Evolutionary conservation across 441 rosid genomes (phyloP).

Genomic region (Euphorbia celastroides): DNA sequence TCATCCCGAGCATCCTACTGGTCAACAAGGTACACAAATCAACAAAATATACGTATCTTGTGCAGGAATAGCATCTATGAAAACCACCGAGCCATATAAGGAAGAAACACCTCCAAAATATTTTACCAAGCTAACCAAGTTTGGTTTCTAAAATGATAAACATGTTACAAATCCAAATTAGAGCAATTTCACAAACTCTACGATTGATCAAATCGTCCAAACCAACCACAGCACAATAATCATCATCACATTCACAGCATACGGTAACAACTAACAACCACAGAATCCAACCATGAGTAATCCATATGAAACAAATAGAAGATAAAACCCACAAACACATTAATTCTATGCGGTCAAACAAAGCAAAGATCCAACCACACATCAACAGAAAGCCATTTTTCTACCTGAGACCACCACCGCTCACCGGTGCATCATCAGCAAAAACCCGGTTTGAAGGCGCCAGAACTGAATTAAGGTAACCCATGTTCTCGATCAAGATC

Average conservation of each 20-base stretch:
- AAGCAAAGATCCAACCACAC: conserved; percentile 1
- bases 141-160: background rate
- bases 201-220: background rate
- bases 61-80: background rate
- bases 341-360: background rate
- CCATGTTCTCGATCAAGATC: conserved; percentile 39
- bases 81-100: conserved; percentile 1
- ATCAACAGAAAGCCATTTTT: background rate
- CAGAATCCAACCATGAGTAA: background rate
- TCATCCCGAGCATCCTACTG: background rate
- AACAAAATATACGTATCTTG: conserved; percentile 1
- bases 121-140: conserved; percentile 1
- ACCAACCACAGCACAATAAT: background rate
- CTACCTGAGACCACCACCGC: conserved; percentile 94
- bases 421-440: conserved; percentile 71
- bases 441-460: conserved; percentile 67
- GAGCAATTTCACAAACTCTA: background rate
- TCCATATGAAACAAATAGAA: background rate
- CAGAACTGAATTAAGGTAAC: conserved; percentile 72
- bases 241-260: background rate
- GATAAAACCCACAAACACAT: background rate
- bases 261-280: background rate
- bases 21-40: conserved; percentile 13
- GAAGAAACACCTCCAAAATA: background rate
- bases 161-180: background rate